Percentiles rank a stretch among this genome's conserved stretches.
Conservation (phyloP, 495 filamentous ascomycete species). For the Clavariopsis aquatica region DNA sequence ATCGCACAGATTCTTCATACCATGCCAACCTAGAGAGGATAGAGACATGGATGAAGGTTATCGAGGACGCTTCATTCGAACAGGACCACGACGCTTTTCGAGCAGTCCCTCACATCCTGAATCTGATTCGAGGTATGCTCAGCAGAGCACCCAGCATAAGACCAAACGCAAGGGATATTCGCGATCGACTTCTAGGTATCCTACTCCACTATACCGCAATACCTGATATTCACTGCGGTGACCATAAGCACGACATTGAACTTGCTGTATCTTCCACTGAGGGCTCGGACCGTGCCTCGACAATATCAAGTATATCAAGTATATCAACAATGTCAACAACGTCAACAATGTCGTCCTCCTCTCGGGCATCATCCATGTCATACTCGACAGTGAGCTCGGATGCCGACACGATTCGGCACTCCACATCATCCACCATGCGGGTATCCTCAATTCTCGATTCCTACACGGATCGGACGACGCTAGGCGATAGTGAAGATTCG, state of each 20-base stretch:
- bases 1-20: constrained; percentile 65
- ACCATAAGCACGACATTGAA: constrained; percentile 28
- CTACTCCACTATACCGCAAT: constrained; percentile 39
- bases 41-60: constrained; percentile 69
- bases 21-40: constrained; percentile 79
- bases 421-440: constrained; percentile 7
- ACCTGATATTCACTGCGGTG: constrained; percentile 27
- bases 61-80: constrained; percentile 53
- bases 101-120: constrained; percentile 40
- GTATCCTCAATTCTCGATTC: constrained; percentile 32
- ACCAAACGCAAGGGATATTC: constrained; percentile 40
- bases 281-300: constrained; percentile 24
- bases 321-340: constrained; percentile 11
- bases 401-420: constrained; percentile 11
- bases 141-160: constrained; percentile 38
- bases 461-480: constrained; percentile 24
- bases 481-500: constrained; percentile 20
- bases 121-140: constrained; percentile 43
- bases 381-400: constrained; percentile 13
- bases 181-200: constrained; percentile 39
- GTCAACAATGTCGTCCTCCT: constrained; percentile 2
- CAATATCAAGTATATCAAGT: not conserved
- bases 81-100: constrained; percentile 37
- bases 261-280: constrained; percentile 5
- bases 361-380: constrained; percentile 20